Evolutionary conservation across 352 stramenopile species (phyloP).

Genomic region (Thraustochytrium striatum): DNA sequence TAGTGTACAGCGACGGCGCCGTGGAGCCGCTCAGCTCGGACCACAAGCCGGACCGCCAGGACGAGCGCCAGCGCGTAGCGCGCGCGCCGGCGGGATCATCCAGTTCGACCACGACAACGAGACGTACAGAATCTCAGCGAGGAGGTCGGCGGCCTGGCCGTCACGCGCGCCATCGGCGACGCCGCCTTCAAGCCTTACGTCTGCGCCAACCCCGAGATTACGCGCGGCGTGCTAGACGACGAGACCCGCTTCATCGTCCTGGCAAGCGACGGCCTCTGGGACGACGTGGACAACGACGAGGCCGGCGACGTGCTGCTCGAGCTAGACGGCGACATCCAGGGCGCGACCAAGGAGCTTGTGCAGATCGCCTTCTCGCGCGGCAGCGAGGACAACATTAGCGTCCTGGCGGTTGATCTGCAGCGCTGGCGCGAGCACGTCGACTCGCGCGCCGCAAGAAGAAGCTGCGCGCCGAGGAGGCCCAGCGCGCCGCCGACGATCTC

Average conservation of each 20-base stretch:
- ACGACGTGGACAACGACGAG: constrained; percentile 80
- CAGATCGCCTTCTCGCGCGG: constrained; percentile 73
- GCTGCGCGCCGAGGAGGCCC: not conserved
- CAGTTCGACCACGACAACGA: constrained; percentile 71
- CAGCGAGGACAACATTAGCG: constrained; percentile 83
- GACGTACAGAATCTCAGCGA: constrained; percentile 61
- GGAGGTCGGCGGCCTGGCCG: constrained; percentile 82
- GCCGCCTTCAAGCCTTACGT: constrained; percentile 84
- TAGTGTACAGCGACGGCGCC: constrained; percentile 72
- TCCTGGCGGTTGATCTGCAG: constrained; percentile 78
- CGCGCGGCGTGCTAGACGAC: not conserved
- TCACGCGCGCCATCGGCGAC: constrained; percentile 85
- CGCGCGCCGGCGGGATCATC: constrained; percentile 75
- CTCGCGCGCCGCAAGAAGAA: not conserved
- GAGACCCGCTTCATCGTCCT: constrained; percentile 75
- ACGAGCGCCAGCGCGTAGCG: constrained; percentile 79
- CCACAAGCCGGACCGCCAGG: constrained; percentile 81
- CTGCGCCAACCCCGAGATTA: constrained; percentile 71
- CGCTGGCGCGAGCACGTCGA: not conserved
- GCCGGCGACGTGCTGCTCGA: constrained; percentile 68
- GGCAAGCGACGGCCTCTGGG: constrained; percentile 83
- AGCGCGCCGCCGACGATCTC: not conserved
- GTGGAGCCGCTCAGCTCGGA: constrained; percentile 71
- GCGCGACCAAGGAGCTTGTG: constrained; percentile 60
- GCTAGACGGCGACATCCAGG: constrained; percentile 39